A percentile compares a stretch with the other conserved stretches of the same genome.
These are phyloP conservation scores for Penicillium bialowiezense DNA, from an alignment of 495 filamentous ascomycete genomes.

Conservation along the genomic window DNA sequence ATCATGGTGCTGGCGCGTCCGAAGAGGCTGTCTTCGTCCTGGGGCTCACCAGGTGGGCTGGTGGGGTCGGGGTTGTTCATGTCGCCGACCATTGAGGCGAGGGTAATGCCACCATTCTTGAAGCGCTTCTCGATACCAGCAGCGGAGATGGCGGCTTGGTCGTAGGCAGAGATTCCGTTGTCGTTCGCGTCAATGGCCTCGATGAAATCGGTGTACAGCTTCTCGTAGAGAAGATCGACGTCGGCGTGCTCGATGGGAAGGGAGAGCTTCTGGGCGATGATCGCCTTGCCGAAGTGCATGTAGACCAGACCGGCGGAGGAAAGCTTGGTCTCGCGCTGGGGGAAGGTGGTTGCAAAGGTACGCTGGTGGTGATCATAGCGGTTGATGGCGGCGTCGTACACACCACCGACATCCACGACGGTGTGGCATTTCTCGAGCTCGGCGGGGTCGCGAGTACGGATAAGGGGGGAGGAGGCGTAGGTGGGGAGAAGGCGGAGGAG, in stretches of 20 bases:
- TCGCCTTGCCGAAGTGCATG: constrained; percentile 85
- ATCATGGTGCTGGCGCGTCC: constrained; percentile 71
- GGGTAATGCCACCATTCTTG: constrained; percentile 72
- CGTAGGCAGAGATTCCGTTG: constrained; percentile 86
- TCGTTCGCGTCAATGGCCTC: constrained; percentile 97
- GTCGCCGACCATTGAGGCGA: constrained; percentile 78
- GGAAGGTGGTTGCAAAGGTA: constrained; percentile 76
- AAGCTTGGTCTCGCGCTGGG: constrained; percentile 77
- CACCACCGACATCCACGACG: constrained; percentile 92
- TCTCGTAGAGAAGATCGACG: constrained; percentile 73
- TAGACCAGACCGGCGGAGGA: constrained; percentile 91
- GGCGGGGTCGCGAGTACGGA: constrained; percentile 82
- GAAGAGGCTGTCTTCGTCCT: constrained; percentile 83
- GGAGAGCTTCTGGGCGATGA: constrained; percentile 69
- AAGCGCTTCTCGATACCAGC: constrained; percentile 76
- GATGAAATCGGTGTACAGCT: constrained; percentile 90
- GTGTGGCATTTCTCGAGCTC: constrained; percentile 81
- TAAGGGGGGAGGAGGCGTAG: constrained; percentile 69
- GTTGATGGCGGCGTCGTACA: constrained; percentile 71
- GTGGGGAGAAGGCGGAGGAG: constrained; percentile 86
- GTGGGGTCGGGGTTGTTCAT: constrained; percentile 63
- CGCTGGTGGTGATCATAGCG: constrained; percentile 98
- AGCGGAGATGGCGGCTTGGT: constrained; percentile 56
- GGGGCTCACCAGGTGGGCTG: constrained; percentile 49
- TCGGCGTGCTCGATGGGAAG: constrained; percentile 59